Evolutionary conservation across 352 stramenopile genomes (phyloP), one percentile per base, ranked within the genome.

Genomic region (Pythium vanterpoolii): DNA sequence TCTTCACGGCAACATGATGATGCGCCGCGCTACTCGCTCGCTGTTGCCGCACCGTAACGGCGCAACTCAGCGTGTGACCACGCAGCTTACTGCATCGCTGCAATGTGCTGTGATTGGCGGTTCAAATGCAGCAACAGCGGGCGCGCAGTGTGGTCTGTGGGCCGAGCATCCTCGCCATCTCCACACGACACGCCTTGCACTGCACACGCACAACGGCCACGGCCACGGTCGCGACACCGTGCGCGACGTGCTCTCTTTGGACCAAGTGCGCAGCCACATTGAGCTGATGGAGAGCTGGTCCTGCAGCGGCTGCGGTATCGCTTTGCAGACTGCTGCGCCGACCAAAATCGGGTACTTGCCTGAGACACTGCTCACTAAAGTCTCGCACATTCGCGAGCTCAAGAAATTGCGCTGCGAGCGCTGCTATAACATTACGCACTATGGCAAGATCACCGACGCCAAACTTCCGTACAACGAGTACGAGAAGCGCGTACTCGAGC

Each of bases 381-480:
- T 95, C 30, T 51, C 64, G 31, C 66, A 87, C 39, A 74, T 88
- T 26, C 80, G 80, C 27, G 80, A 92, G 45, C 76, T 91, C 56
- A 89, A 87, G 67, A 82, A 83, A 33, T 66, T 96, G 44, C 77
- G 81, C 24, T 96, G 86, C 60, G 85, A 96, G 68, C 86, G 86
- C 28, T 96, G 86, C 68, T 94, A 87, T 69, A 82, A 94, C 59
- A 93, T 93, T 69, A 90, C 74, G 27, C 74, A 93, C 58, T 92
- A 96, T 48, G 86, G 86, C 31, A 91, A 93, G 59, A 93, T 94
- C 66, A 85, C 76, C 56, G 80, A 89, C 69, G 73, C 81, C 21
- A 89, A 89, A 61, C 79, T 94, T 67, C 79, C 84, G 39, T 93
- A 91, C 68, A 66, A 77, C 18, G 86, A 95, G 68, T 97, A 96